A percentile compares a stretch with the other conserved stretches of the same genome.
These are phyloP conservation scores for Penicillium hesseltinei DNA, from an alignment of 2,329 filamentous ascomycete species.

Conservation along the genomic window DNA sequence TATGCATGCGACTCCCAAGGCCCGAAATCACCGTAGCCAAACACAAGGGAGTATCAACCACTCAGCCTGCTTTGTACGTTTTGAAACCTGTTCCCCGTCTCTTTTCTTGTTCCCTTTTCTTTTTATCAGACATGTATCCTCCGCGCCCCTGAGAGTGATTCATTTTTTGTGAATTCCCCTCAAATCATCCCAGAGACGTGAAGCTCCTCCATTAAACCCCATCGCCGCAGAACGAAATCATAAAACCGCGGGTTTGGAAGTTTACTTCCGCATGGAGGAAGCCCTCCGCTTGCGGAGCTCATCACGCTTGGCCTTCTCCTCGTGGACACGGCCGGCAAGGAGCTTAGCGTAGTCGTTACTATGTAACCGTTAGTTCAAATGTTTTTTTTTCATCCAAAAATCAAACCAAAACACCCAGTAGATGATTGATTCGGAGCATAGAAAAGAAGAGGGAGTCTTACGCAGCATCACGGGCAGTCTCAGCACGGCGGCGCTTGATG, in stretches of 20 bases:
- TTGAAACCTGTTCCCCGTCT: constrained; percentile 19
- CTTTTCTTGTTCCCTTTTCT: constrained; percentile 21
- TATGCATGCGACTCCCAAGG: constrained; percentile 18
- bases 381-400: constrained; percentile 18
- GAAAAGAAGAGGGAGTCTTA: constrained; percentile 59
- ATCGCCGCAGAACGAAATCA: constrained; percentile 33
- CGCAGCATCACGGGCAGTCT: constrained; percentile 98
- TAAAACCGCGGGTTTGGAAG: constrained; percentile 25
- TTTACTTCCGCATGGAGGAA: constrained; percentile 89
- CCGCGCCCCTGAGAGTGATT: constrained; percentile 23
- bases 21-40: constrained; percentile 20
- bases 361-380: constrained; percentile 27
- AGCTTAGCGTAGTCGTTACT: constrained; percentile 96
- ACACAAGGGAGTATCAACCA: constrained; percentile 22
- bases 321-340: constrained; percentile 93
- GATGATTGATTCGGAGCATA: not conserved
- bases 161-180: constrained; percentile 21
- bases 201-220: constrained; percentile 37
- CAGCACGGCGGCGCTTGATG: constrained; percentile 95
- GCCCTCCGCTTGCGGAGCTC: constrained; percentile 96
- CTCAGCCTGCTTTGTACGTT: constrained; percentile 20
- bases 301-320: constrained; percentile 91
- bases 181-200: constrained; percentile 36
- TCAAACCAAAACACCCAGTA: constrained; percentile 18
- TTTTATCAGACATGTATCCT: constrained; percentile 26